Evolutionary conservation across 2,329 filamentous ascomycete species (phyloP), one percentile per base, ranked within the genome.

Genomic region (Fusarium pilosicola): DNA sequence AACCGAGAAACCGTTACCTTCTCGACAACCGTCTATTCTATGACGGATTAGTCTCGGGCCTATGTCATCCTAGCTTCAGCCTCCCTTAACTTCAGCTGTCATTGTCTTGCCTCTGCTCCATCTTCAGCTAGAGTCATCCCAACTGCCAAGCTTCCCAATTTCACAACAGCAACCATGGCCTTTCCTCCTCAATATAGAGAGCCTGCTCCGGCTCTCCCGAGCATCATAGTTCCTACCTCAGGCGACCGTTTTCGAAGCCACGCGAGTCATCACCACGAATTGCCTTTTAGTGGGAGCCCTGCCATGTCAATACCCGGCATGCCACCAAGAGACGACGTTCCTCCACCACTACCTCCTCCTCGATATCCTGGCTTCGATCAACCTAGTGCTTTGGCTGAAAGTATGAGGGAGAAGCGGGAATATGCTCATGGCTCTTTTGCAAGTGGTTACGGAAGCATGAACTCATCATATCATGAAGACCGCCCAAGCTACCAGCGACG

Each of bases 281-380:
- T 78, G 54, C 72, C 78, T 42, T 83, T 79, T 67, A 74, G 80
- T 59, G 82, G 79, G 62, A 83, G 80, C 70, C 75, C 77, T 51
- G 83, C 84, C 46, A 82, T 86, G 78, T 79, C 83, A 55, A 87
- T 87, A 66, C 85, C 84, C 39, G 83, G 84, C 55, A 76, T 81
- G 48, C 72, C 78, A 20, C 71, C 75, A 49, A 78, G 76, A 65
- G 71, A 78, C 66, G 76, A 81, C 70, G 83, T 80, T 6, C 85
- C 85, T 68, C 85, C 85, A 58, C 82, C 85, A 41, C 73, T 87
- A 49, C 85, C 85, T n/a, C 85, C 85, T n/a, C 85, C 85, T 10
- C 80, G 80, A 54, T 77, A 80, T 39, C 83, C 82, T 12, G 79
- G 82, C 42, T 76, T 78, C 42, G 83, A 83, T 11, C 79, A 80